These are phyloP conservation scores for Gamarada debralockiae DNA, from an alignment of 495 filamentous ascomycete genomes.

Conservation along the genomic window DNA sequence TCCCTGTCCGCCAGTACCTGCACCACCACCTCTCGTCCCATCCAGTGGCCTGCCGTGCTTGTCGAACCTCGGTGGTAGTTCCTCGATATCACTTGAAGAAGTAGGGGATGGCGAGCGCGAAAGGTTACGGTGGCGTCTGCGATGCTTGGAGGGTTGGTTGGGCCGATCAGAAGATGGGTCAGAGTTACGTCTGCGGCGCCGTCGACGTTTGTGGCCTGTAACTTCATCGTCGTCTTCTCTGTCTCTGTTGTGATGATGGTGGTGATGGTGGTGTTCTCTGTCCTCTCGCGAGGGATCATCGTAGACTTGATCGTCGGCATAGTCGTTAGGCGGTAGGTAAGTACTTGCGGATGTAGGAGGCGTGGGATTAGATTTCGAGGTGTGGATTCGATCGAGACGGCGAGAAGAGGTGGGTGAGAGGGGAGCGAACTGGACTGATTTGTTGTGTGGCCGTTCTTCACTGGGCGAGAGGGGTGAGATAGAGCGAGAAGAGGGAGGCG, in stretches of 20 bases:
- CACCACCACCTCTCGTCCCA: neutral
- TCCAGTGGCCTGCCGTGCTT: conserved; percentile 48
- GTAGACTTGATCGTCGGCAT: conserved; percentile 13
- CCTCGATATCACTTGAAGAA: conserved; percentile 29
- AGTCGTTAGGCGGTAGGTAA: conserved; percentile 41
- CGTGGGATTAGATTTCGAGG: conserved; percentile 1
- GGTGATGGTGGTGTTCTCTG: neutral
- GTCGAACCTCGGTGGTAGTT: conserved; percentile 65
- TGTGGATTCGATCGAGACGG: conserved; percentile 7
- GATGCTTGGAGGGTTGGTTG: conserved; percentile 9
- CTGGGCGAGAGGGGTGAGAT: neutral
- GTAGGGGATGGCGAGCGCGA: conserved; percentile 14
- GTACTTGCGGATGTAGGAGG: conserved; percentile 31
- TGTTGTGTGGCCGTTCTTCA: conserved; percentile 3
- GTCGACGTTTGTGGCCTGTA: conserved; percentile 1
- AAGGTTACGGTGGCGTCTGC: conserved; percentile 4
- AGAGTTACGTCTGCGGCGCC: conserved; percentile 15
- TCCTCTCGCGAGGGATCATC: neutral
- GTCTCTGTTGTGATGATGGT: neutral
- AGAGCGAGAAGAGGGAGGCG: conserved; percentile 6
- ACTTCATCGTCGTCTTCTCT: conserved; percentile 4
- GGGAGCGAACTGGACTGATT: conserved; percentile 26
- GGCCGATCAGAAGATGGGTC: conserved; percentile 23
- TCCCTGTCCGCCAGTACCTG: conserved; percentile 9
- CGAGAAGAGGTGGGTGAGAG: conserved; percentile 24